Evolutionary conservation across 495 filamentous ascomycete genomes (phyloP).

Genomic region (Tuber magnatum): DNA sequence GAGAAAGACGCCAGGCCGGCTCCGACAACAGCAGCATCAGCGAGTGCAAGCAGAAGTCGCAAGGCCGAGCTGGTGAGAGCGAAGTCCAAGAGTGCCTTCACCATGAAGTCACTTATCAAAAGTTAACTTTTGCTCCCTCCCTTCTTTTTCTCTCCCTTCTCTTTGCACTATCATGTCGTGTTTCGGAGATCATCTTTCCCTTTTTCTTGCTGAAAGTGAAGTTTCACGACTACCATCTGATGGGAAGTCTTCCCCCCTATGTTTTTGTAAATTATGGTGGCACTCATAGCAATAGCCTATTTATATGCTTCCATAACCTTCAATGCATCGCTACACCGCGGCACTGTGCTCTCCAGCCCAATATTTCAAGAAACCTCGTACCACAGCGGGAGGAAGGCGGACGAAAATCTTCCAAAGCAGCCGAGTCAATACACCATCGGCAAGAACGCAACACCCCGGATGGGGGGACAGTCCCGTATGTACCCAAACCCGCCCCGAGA

Average conservation of each 20-base stretch:
- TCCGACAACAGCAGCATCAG: neutral
- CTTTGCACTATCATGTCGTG: neutral
- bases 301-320: neutral
- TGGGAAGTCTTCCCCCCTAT: neutral
- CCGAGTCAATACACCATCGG: too few species aligned
- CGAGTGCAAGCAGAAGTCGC: neutral
- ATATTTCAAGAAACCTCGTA: neutral
- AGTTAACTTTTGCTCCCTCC: neutral
- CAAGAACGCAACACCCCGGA: too few species aligned
- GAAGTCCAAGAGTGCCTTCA: slow-evolving; percentile 29
- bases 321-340: neutral
- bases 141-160: neutral
- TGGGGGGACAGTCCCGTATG: too few species aligned
- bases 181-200: neutral
- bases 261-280: neutral
- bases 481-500: too few species aligned
- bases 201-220: neutral
- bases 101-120: slow-evolving; percentile 29
- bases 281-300: neutral
- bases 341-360: neutral
- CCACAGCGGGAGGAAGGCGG: neutral
- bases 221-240: neutral
- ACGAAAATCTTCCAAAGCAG: too few species aligned
- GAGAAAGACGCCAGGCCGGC: neutral
- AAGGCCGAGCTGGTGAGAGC: slow-evolving; percentile 23